A percentile compares a stretch with the other conserved stretches of the same genome.
Conservation (phyloP, 306 rosid species). For the Biancaea sappan region DNA sequence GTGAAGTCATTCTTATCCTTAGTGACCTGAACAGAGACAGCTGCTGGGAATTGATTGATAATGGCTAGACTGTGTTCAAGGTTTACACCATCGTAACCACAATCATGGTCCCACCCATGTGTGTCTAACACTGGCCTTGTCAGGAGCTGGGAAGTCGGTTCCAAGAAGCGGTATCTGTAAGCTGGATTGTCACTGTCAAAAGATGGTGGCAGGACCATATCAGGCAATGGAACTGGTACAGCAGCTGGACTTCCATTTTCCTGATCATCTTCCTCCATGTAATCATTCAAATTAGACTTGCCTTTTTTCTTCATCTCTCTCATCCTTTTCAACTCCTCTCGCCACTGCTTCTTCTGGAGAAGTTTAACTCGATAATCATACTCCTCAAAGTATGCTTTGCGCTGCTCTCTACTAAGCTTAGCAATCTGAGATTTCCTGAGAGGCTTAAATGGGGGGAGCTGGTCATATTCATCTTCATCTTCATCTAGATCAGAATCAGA, state of each 20-base stretch:
- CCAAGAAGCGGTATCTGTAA: constrained; percentile 91
- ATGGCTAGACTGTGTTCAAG: constrained; percentile 76
- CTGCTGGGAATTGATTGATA: constrained; percentile 71
- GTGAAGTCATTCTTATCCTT: constrained; percentile 98
- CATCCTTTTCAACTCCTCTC: constrained; percentile 93
- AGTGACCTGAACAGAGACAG: constrained; percentile 80
- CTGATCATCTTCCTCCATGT: constrained; percentile 77
- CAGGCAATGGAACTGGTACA: constrained; percentile 95
- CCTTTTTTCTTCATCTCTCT: constrained; percentile 85
- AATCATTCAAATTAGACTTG: constrained; percentile 48
- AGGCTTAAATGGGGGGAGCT: constrained; percentile 95
- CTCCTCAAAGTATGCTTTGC: constrained; percentile 87
- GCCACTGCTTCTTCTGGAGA: constrained; percentile 93
- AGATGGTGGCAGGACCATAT: constrained; percentile 92
- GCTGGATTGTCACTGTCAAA: constrained; percentile 92
- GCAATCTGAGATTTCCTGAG: constrained; percentile 84
- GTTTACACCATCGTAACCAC: constrained; percentile 97
- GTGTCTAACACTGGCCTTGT: constrained; percentile 94
- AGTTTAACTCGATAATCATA: constrained; percentile 95
- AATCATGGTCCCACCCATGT: constrained; percentile 99
- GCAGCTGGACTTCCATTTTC: constrained; percentile 88
- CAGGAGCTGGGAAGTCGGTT: constrained; percentile 89
- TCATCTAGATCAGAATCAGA: constrained; percentile 90
- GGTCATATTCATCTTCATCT: constrained; percentile 92
- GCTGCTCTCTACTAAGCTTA: constrained; percentile 83